Conservation (phyloP, 495 filamentous ascomycete genomes). For the Penicillium manginii region DNA sequence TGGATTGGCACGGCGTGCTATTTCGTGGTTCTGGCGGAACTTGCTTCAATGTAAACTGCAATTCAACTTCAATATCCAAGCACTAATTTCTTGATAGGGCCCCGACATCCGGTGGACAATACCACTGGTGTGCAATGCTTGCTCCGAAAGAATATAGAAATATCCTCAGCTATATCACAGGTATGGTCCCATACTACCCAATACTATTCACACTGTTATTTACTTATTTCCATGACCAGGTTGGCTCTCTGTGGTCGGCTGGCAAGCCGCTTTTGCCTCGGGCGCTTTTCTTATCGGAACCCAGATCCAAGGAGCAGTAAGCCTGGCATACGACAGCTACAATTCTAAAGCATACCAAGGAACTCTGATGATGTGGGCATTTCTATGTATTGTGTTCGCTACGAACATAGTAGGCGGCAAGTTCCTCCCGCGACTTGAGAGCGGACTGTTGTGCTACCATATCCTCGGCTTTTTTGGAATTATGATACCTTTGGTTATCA, state of each 20-base stretch:
- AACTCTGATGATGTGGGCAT: conserved; percentile 47
- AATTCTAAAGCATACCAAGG: conserved; percentile 46
- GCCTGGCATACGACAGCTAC: conserved; percentile 46
- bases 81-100: conserved; percentile 25
- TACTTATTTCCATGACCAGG: conserved; percentile 16
- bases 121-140: conserved; percentile 49
- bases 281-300: conserved; percentile 35
- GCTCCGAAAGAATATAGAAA: conserved; percentile 39
- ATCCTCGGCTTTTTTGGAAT: conserved; percentile 49
- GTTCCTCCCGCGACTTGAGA: conserved; percentile 51
- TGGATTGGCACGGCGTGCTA: conserved; percentile 51
- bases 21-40: conserved; percentile 44
- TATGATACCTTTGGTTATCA: conserved; percentile 44
- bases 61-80: background rate
- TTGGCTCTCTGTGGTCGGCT: conserved; percentile 37
- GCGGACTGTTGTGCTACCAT: conserved; percentile 51
- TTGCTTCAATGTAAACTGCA: conserved; percentile 45
- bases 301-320: conserved; percentile 38
- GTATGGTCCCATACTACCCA: background rate
- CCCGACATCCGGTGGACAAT: conserved; percentile 45
- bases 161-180: conserved; percentile 42
- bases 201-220: background rate
- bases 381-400: conserved; percentile 32
- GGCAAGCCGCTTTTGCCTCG: conserved; percentile 35
- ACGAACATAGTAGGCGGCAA: conserved; percentile 41